Evolutionary conservation across 2,329 filamentous ascomycete species (phyloP), one percentile per base, ranked within the genome.

Genomic region (Colletotrichum cereale): DNA sequence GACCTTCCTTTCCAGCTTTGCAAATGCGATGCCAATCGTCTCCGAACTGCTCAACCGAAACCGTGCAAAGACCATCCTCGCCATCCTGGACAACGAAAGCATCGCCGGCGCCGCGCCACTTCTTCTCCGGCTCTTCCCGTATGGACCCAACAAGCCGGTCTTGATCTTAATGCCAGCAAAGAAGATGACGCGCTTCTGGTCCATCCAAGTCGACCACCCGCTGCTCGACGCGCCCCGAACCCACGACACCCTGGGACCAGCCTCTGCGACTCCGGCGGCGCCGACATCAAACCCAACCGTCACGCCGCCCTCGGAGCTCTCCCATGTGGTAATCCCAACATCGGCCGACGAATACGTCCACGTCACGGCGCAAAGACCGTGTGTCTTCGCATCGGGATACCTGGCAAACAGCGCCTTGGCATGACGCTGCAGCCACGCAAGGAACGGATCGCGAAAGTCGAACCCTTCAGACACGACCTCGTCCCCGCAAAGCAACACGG

Each of bases 381-480:
- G 52, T 34, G 21, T 55, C 52, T 55, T 55, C 24, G 52, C 29
- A 34, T 55, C 52, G 7, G 52, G 52, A 34, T 55, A 55, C 52
- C 26, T 55, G 24, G 52, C n/a, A 55, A 55, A 55, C 11, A 55
- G 52, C 52, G 26, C 52, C 52, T 55, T 55, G 24, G 52, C 52
- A 34, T 55, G n/a, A 16, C 16, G 8, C 52, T 55, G n/a, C 16
- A 55, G 52, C 52, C 52, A 55, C 24, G 29, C 52, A 34, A 55
- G 52, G 26, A 55, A 55, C 11, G 52, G 52, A 26, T 55, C 52
- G 52, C 52, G 52, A 34, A 55, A 55, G 52, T 55, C 52, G 26
- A 55, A 55, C 2, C 52, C 52, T 34, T 55, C 52, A 24, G 52
- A 55, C 24, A 34, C 16, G 2, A 55, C 26, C 24, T 55, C 52